Evolutionary conservation across 78 protist genomes (phyloP), one percentile per base, ranked within the genome.

Genomic region (Mastigamoeba balamuthi): DNA sequence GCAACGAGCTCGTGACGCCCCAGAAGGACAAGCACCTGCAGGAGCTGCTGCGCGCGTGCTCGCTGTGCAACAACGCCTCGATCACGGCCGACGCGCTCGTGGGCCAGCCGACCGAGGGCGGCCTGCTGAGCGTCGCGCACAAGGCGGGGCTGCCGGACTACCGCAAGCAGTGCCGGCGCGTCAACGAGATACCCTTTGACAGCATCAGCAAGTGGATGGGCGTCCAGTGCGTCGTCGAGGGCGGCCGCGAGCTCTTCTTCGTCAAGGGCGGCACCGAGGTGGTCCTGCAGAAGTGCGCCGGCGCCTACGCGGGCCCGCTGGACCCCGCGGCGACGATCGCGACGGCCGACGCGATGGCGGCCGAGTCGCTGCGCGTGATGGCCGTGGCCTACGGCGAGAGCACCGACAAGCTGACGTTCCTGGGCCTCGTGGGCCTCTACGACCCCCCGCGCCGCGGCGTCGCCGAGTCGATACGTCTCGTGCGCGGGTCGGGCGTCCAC

Each of bases 401-500:
- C 10, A 1, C 8, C 29, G 10, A 71, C 23, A 2, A 5, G 3
- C 52, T 85, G 39, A 36, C 70, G 17, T 76, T 84, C 28, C 35
- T 80, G 35, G 93, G 89, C 29, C 0, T 89, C 17, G 64, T 80
- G 8, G 76, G 80, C 69, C 7, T 91, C 28, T 35, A 75, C 9
- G 95, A 91, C 68, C 95, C 95, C 3, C 92, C 91, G 37, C 28
- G 74, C 1, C 69, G 2, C 8, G 84, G 29, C 2, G 95, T 86
- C 23, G 64, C 65, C 9, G 71, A 41, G 48, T 82, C 95, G 29
- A 43, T 88, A 40, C 9, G 0, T 27, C 2, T 3, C 30, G 64
- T 85, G 53, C 66, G 52, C 6, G 7, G 1, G 9, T 73, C 90
- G 8, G 88, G 91, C 25, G 72, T 91, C 28, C 6, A 33, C 9